Evolutionary conservation across 73 alveolate species (phyloP).

Genomic region (Uronychia setigera): DNA sequence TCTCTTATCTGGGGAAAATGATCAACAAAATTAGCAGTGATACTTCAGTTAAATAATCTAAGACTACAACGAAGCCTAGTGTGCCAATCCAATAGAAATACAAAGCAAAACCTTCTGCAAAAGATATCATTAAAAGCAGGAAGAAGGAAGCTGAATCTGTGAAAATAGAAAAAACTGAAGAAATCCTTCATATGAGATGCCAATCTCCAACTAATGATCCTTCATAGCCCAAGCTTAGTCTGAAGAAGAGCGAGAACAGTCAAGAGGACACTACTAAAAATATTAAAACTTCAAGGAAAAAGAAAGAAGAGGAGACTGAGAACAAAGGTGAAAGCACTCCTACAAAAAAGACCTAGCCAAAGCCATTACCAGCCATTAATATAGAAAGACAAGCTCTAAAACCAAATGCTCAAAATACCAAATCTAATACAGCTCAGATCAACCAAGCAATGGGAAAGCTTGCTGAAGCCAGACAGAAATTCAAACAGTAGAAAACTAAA

Average conservation of each 20-base stretch:
- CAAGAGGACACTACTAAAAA: not conserved
- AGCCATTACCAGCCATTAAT: not conserved
- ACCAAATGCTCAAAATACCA: not conserved
- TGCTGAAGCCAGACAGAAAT: not conserved
- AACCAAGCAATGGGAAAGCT: not conserved
- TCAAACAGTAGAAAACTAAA: not conserved
- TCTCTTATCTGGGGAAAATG: slow-evolving; percentile 15
- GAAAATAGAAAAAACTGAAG: not conserved
- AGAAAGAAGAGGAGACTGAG: not conserved
- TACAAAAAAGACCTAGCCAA: not conserved
- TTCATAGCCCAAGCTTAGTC: slow-evolving; percentile 13
- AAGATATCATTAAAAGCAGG: slow-evolving; percentile 13
- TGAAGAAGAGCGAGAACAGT: not conserved
- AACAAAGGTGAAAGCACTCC: not conserved
- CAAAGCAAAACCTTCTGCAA: slow-evolving; percentile 13
- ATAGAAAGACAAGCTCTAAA: not conserved
- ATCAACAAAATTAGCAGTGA: not conserved
- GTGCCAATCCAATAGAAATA: slow-evolving; percentile 22
- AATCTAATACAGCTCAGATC: not conserved
- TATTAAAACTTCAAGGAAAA: not conserved
- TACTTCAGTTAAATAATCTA: slow-evolving; percentile 14
- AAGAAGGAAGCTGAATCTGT: slow-evolving; percentile 4
- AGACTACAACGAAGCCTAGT: slow-evolving; percentile 4
- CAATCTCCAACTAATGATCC: slow-evolving; percentile 7
- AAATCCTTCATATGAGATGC: not conserved